phyloP scores from a whole-genome alignment of 2,329 filamentous ascomycete genomes.

The Waltergamsia citrina region DNA sequence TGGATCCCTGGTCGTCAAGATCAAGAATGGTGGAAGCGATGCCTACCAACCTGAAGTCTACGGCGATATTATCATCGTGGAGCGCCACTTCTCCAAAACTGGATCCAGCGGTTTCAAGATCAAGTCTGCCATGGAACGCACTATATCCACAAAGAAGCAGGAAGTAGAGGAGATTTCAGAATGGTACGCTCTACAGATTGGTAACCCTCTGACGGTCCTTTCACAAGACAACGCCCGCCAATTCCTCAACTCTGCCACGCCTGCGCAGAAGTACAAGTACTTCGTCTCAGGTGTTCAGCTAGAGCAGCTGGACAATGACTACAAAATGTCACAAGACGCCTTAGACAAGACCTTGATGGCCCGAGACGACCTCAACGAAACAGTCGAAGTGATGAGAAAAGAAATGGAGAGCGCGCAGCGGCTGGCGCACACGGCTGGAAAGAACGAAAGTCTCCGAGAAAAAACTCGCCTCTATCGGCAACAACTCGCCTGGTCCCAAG shows the following conservation, averaged over 20 bases:
- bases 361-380: constrained; percentile 23
- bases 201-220: constrained; percentile 92
- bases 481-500: constrained; percentile 81
- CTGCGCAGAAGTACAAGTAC: constrained; percentile 87
- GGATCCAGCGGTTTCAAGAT: constrained; percentile 80
- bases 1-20: constrained; percentile 67
- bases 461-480: constrained; percentile 49
- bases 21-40: constrained; percentile 83
- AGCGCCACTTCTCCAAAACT: constrained; percentile 71
- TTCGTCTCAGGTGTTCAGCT: constrained; percentile 93
- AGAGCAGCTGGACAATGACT: constrained; percentile 86
- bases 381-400: constrained; percentile 23
- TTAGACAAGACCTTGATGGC: constrained; percentile 52
- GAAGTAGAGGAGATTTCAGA: constrained; percentile 92
- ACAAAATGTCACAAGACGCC: constrained; percentile 71
- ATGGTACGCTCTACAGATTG: constrained; percentile 86
- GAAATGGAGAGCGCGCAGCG: constrained; percentile 49
- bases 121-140: constrained; percentile 60
- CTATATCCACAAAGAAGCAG: constrained; percentile 72
- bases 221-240: constrained; percentile 93
- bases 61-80: constrained; percentile 79
- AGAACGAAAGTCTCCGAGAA: constrained; percentile 54
- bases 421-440: constrained; percentile 55
- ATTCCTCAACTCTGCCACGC: constrained; percentile 78
- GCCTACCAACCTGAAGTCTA: constrained; percentile 78